phyloP scores from a whole-genome alignment of 139 green algal genomes.

The Medakamo hakoo region DNA sequence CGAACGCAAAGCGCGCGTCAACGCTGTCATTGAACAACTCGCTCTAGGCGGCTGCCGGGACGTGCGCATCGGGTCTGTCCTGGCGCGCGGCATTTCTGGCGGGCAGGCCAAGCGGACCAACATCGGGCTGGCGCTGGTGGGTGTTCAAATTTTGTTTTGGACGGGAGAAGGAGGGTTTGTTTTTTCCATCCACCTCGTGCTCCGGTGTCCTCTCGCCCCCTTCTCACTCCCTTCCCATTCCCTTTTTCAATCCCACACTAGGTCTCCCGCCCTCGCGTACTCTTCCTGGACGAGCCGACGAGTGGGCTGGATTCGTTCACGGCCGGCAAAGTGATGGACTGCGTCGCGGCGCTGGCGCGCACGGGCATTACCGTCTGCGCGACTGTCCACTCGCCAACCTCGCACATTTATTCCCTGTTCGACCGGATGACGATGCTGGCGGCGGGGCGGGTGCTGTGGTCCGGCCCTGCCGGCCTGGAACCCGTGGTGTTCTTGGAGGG shows the following conservation, averaged over 20 bases:
- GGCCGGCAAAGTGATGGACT: constrained; percentile 34
- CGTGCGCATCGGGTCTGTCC: constrained; percentile 6
- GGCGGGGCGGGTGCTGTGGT: too few relatives aligned
- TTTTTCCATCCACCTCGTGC: too few relatives aligned
- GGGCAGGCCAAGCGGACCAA: constrained; percentile 70
- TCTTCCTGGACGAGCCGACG: constrained; percentile 39
- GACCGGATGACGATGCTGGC: too few relatives aligned
- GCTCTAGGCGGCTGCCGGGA: constrained; percentile 5
- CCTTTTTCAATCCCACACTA: too few relatives aligned
- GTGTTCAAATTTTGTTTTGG: too few relatives aligned
- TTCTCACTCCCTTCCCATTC: too few relatives aligned
- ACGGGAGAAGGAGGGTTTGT: too few relatives aligned
- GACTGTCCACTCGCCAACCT: constrained; percentile 54
- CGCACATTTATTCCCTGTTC: constrained; percentile 57
- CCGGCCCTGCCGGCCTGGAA: too few relatives aligned
- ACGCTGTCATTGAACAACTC: constrained; percentile 7
- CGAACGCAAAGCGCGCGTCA: too few relatives aligned
- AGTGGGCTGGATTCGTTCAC: constrained; percentile 18
- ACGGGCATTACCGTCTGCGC: constrained; percentile 34
- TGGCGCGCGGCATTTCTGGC: too few relatives aligned
- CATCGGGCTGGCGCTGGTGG: constrained; percentile 58
- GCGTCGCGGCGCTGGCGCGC: constrained; percentile 12
- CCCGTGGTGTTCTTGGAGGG: too few relatives aligned
- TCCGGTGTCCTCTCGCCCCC: too few relatives aligned
- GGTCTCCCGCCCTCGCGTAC: constrained; percentile 37